phyloP scores from a whole-genome alignment of 2,329 filamentous ascomycete species.

The Calonectria henricotiae region DNA sequence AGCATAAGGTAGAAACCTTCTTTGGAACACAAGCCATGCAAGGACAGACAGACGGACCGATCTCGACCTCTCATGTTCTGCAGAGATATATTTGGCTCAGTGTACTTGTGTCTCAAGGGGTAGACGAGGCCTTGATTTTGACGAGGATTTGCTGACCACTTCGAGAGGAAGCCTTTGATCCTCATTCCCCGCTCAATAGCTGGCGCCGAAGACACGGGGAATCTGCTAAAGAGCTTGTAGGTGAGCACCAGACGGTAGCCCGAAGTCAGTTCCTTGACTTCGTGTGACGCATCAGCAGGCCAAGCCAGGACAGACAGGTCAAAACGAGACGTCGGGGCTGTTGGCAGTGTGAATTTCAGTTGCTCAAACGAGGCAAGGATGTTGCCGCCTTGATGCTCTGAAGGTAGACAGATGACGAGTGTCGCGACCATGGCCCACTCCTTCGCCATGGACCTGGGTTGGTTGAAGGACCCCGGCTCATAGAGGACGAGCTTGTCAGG shows the following conservation, averaged over 20 bases:
- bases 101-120: conserved; percentile 36
- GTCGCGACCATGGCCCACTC: conserved; percentile 32
- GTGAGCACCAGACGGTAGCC: conserved; percentile 40
- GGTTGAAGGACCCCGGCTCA: conserved; percentile 36
- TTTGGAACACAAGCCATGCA: conserved; percentile 29
- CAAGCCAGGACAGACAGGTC: conserved; percentile 37
- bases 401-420: conserved; percentile 36
- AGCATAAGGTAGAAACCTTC: conserved; percentile 39
- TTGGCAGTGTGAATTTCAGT: conserved; percentile 8
- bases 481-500: conserved; percentile 37
- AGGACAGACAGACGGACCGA: conserved; percentile 18
- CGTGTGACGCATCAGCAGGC: conserved; percentile 38
- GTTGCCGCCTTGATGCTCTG: conserved; percentile 39
- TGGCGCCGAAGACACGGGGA: conserved; percentile 1
- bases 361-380: conserved; percentile 26
- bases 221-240: conserved; percentile 30
- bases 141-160: conserved; percentile 16
- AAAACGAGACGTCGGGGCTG: conserved; percentile 37
- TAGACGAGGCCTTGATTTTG: conserved; percentile 17
- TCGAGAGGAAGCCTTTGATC: conserved; percentile 12
- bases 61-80: conserved; percentile 36
- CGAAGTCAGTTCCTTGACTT: conserved; percentile 29
- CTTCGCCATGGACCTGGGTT: conserved; percentile 19
- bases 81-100: conserved; percentile 27
- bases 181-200: background rate